Base-by-base conservation (phyloP, 2,329 filamentous ascomycete genomes). In the Fusarium camptoceras region DNA sequence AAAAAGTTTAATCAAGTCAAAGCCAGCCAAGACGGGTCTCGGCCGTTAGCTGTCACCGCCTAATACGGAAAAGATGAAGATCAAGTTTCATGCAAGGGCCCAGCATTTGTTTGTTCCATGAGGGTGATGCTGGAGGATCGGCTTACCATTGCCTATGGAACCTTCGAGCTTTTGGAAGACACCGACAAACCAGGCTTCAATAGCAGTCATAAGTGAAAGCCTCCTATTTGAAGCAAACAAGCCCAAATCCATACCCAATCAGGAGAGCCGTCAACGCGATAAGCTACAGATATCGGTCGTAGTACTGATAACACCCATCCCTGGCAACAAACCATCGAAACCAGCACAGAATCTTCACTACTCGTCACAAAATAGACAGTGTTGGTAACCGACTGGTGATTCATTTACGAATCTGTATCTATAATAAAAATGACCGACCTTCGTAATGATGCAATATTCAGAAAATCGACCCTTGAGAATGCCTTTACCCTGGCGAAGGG, bases 21-120 rank as follows among this genome's bases (percentile, higher is more conserved):
- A 37, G 57, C 22, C 37, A 8, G 12, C 15, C 8, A 59, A 47
- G 27, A 34, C 34, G n/a, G 41, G 41, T 37, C 28, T 20, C 31
- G 18, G 16, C 49, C 61, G 63, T 66, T 66, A 49, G 25, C 47
- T 66, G 61, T 61, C 61, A 66, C 15, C 24, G 22, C 61, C 48
- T 27, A 49, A 46, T 39, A 34, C 27, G 30, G 61, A 22, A 28
- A 60, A 60, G 55, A 25, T 31, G 22, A n/a, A 64, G 31, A 41
- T 42, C 51, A 46, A 25, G 34, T 43, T 39, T 54, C n/a, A 39
- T 49, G 34, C 39, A 59, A 48, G 25, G 39, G 41, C 10, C 18
- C 42, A 42, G 39, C 34, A 28, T 57, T 39, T 28, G 22, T 22
- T 39, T 49, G 47, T 64, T 60, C 30, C 47, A 48, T 24, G 25